Percentiles rank a stretch among this genome's conserved stretches.
These are phyloP conservation scores for Xanthoconium separans DNA, from an alignment of 1,284 basidiomycete genomes.

Conservation along the genomic window DNA sequence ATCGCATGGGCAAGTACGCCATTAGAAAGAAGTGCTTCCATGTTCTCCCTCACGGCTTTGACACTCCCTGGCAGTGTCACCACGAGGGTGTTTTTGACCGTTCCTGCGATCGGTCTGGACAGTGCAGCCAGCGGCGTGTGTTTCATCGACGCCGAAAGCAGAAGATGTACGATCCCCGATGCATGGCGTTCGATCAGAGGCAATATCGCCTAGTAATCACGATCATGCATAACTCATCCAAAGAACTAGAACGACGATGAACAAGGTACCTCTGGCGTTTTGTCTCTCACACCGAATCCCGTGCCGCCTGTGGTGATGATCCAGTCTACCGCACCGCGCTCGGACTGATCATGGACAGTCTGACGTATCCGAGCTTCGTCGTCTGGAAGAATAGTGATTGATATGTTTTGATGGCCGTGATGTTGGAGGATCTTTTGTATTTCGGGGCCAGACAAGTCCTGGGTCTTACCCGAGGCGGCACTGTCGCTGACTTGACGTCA, in stretches of 20 bases:
- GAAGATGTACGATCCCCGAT: conserved; percentile 75
- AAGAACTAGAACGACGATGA: not conserved
- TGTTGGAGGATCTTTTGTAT: conserved; percentile 50
- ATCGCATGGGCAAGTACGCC: conserved; percentile 70
- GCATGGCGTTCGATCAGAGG: conserved; percentile 74
- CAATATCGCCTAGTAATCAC: conserved; percentile 55
- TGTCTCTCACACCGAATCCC: conserved; percentile 77
- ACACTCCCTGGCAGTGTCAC: conserved; percentile 82
- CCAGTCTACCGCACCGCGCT: conserved; percentile 55
- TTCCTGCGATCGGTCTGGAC: conserved; percentile 79
- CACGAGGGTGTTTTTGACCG: conserved; percentile 64
- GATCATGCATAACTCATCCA: not conserved
- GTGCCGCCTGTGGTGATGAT: conserved; percentile 85
- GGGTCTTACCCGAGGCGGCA: conserved; percentile 48
- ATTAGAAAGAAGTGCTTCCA: conserved; percentile 58
- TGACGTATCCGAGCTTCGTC: conserved; percentile 52
- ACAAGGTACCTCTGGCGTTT: conserved; percentile 71
- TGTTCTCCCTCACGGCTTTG: conserved; percentile 80
- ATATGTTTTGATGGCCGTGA: conserved; percentile 40
- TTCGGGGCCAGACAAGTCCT: conserved; percentile 65
- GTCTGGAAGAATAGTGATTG: conserved; percentile 57
- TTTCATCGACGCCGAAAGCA: conserved; percentile 66
- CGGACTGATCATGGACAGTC: conserved; percentile 47
- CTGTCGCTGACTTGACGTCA: conserved; percentile 63
- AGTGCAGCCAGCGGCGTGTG: conserved; percentile 81